Evolutionary conservation across 2,329 filamentous ascomycete species (phyloP), one percentile per base, ranked within the genome.

Genomic region (Colletotrichum limetticola): DNA sequence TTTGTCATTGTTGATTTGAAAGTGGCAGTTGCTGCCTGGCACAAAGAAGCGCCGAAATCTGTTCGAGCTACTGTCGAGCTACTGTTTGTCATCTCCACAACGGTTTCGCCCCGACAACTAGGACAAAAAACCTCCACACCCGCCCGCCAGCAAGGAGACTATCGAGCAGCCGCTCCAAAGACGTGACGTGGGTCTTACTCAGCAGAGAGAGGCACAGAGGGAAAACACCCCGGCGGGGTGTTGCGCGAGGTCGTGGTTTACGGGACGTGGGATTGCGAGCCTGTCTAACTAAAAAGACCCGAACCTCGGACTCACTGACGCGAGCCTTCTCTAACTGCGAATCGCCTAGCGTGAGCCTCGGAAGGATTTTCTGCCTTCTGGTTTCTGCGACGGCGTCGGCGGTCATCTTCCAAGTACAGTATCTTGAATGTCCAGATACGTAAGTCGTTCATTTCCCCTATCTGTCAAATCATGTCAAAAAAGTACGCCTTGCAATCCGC

Each of bases 101-200:
- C 37, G 35, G 24, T 42, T 49, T 61, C 37, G 5, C 37, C 28
- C 37, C 24, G 16, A 61, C 16, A 46, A 24, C 42, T 22, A 49
- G 42, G 42, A 49, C 19, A 9, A 24, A 49, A 28, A 52, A n/a
- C 60, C 22, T 46, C 14, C 42, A 49, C 19, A 49, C 37, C 60
- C 60, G 30, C 42, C 26, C 22, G 35, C 35, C 53, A 28, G 24
- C 26, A 28, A 28, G 14, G 26, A 62, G 35, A 52, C 59, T 30
- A 46, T 49, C 26, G 42, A 28, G 19, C 42, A 49, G 42, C 42
- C 42, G 24, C 19, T 28, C 59, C 37, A 52, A 49, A 49, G 59
- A 22, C 49, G 61, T 24, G 63, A 26, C 52, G 58, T 68, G 58
- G 69, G 59, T 59, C 68, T 68, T 61, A 56, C 63, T 67, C 68